phyloP scores from a whole-genome alignment of 2,329 filamentous ascomycete genomes.

The Ilyonectria destructans region DNA sequence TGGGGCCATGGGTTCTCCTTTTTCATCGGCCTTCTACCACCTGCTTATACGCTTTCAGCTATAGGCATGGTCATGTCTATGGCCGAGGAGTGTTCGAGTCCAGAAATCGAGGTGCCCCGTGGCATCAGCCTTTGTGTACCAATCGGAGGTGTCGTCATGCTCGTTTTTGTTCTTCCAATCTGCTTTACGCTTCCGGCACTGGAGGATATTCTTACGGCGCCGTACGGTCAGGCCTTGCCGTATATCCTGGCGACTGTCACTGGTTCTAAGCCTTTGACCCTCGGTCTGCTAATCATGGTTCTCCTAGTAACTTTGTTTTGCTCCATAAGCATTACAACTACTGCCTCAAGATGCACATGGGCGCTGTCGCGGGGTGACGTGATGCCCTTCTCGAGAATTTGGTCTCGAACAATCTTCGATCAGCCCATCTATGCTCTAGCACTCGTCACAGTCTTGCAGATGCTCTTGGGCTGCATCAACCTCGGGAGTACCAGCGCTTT shows the following conservation, averaged over 20 bases:
- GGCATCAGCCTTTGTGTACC: constrained; percentile 77
- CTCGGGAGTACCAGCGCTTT: constrained; percentile 84
- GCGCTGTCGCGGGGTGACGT: constrained; percentile 82
- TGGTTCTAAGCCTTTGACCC: constrained; percentile 78
- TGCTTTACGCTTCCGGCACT: constrained; percentile 82
- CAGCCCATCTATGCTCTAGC: constrained; percentile 76
- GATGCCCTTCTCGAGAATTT: constrained; percentile 78
- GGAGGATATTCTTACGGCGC: constrained; percentile 72
- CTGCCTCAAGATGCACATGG: constrained; percentile 80
- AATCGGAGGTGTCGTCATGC: constrained; percentile 75
- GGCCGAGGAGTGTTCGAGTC: constrained; percentile 72
- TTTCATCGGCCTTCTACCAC: constrained; percentile 65
- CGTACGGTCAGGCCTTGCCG: constrained; percentile 81
- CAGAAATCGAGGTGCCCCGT: constrained; percentile 72
- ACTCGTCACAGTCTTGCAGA: constrained; percentile 78
- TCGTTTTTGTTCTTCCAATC: constrained; percentile 74
- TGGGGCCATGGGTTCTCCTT: constrained; percentile 78
- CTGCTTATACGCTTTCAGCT: constrained; percentile 57
- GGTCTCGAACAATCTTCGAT: constrained; percentile 58
- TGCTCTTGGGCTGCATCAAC: constrained; percentile 82
- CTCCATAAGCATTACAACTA: constrained; percentile 80
- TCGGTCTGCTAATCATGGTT: constrained; percentile 81
- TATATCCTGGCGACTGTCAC: constrained; percentile 82
- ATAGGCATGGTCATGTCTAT: constrained; percentile 68
- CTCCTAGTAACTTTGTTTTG: constrained; percentile 83